Conservation (phyloP, 345 rosid species). For the Citrus hindsii region DNA sequence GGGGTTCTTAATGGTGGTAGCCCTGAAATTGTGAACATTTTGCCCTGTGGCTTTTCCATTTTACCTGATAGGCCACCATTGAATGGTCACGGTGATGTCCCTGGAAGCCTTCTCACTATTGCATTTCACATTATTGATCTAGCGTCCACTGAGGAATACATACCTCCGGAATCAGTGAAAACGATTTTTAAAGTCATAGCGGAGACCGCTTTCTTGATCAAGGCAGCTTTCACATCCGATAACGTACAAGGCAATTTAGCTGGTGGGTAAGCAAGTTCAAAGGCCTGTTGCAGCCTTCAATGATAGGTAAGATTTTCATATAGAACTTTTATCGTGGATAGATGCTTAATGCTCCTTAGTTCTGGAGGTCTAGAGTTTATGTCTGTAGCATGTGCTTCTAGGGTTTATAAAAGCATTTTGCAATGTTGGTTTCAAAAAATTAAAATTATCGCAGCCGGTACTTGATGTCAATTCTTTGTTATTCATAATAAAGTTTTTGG, state of each 20-base stretch:
- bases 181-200: constrained; percentile 7
- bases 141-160: background rate
- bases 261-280: background rate
- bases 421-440: background rate
- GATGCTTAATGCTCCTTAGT: background rate
- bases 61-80: constrained; percentile 24
- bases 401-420: background rate
- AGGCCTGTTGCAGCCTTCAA: background rate
- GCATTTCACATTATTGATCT: constrained; percentile 26
- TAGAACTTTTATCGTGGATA: no score
- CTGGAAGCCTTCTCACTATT: constrained; percentile 34
- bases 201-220: constrained; percentile 10
- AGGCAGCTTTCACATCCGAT: background rate
- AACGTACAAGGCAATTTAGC: background rate
- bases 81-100: background rate
- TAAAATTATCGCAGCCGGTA: no score
- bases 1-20: constrained; percentile 27
- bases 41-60: constrained; percentile 46
- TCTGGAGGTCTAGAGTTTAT: background rate
- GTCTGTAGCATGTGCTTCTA: background rate
- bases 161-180: constrained; percentile 13
- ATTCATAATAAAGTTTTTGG: no score
- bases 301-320: no score
- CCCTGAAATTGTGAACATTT: constrained; percentile 18
- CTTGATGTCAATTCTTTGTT: no score